Percentiles rank a stretch among this genome's conserved stretches.
phyloP scores from a whole-genome alignment of 805 yeast genomes.

The Danielozyma ontarioensis region DNA sequence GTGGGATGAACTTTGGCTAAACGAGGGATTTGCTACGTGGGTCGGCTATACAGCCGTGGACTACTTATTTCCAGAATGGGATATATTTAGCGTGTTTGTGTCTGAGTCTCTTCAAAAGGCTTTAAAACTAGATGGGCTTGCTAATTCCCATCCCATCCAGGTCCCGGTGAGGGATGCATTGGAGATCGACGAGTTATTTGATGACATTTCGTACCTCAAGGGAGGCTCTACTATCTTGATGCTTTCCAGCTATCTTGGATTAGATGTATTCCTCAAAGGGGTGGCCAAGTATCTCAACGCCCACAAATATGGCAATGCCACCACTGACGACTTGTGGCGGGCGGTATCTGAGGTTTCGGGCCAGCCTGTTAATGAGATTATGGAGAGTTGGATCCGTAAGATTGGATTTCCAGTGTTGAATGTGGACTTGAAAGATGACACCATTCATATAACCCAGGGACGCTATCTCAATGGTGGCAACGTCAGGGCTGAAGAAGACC shows the following conservation, averaged over 20 bases:
- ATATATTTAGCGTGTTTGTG: constrained; percentile 56
- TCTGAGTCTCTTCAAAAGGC: constrained; percentile 49
- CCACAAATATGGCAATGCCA: constrained; percentile 65
- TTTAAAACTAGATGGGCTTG: constrained; percentile 49
- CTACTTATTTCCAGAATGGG: constrained; percentile 74
- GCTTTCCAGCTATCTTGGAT: constrained; percentile 69
- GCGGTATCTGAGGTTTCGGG: constrained; percentile 61
- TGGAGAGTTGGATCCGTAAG: constrained; percentile 68
- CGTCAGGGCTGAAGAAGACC: constrained; percentile 51
- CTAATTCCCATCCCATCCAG: constrained; percentile 74
- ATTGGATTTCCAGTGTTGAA: constrained; percentile 69
- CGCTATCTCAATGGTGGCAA: constrained; percentile 65
- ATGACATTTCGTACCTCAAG: constrained; percentile 73
- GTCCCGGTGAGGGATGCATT: constrained; percentile 75
- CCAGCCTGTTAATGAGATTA: constrained; percentile 50
- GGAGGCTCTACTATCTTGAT: constrained; percentile 76
- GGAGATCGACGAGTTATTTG: constrained; percentile 79
- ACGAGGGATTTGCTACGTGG: constrained; percentile 89
- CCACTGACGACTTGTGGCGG: constrained; percentile 68
- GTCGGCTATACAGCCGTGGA: constrained; percentile 70
- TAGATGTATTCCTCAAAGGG: constrained; percentile 64
- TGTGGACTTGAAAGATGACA: constrained; percentile 36
- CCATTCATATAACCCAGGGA: constrained; percentile 46
- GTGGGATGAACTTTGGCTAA: constrained; percentile 92
- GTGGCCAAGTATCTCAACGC: constrained; percentile 63